Conservation (phyloP, 2,329 filamentous ascomycete genomes). For the Tolypocladium nubicola region DNA sequence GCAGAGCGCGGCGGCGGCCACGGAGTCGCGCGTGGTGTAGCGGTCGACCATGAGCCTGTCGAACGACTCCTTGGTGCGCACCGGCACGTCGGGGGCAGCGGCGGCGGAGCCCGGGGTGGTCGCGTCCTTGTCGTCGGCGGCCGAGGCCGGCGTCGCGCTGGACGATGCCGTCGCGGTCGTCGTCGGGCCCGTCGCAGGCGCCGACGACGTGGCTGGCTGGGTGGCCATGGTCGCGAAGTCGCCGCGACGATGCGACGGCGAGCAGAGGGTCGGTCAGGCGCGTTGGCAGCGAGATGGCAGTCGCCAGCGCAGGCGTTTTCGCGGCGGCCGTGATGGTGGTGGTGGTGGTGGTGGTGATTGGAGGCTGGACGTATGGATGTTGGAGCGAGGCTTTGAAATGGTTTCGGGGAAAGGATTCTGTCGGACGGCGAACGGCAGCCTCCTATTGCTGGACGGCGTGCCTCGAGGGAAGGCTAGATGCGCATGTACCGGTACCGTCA, state of each 20-base stretch:
- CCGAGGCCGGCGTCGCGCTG: slow-evolving; percentile 15
- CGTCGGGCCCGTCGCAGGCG: slow-evolving; percentile 19
- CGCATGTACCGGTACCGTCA: slow-evolving; percentile 7
- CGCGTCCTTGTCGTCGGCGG: slow-evolving; percentile 16
- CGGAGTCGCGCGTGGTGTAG: slow-evolving; percentile 41
- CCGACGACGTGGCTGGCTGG: slow-evolving; percentile 26
- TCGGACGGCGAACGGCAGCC: slow-evolving; percentile 11
- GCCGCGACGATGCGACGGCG: slow-evolving; percentile 25
- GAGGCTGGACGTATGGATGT: slow-evolving; percentile 3
- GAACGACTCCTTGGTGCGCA: slow-evolving; percentile 47
- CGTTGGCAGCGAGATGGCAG: not conserved
- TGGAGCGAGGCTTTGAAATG: slow-evolving; percentile 4
- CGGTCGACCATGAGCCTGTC: slow-evolving; percentile 42
- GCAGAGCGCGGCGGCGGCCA: slow-evolving; percentile 41
- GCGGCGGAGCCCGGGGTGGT: slow-evolving; percentile 8
- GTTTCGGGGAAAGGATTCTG: slow-evolving; percentile 14
- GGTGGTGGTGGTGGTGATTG: slow-evolving; percentile 5
- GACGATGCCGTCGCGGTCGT: slow-evolving; percentile 17
- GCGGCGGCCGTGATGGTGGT: slow-evolving; percentile 1
- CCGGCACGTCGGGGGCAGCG: slow-evolving; percentile 20
- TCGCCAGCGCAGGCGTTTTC: slow-evolving; percentile 1
- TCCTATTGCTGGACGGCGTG: slow-evolving; percentile 6
- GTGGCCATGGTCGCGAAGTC: slow-evolving; percentile 32
- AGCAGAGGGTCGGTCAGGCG: not conserved
- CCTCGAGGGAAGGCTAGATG: slow-evolving; percentile 5